phyloP scores from a whole-genome alignment of 768 basidiomycete species.

The Nidularia sp. region DNA sequence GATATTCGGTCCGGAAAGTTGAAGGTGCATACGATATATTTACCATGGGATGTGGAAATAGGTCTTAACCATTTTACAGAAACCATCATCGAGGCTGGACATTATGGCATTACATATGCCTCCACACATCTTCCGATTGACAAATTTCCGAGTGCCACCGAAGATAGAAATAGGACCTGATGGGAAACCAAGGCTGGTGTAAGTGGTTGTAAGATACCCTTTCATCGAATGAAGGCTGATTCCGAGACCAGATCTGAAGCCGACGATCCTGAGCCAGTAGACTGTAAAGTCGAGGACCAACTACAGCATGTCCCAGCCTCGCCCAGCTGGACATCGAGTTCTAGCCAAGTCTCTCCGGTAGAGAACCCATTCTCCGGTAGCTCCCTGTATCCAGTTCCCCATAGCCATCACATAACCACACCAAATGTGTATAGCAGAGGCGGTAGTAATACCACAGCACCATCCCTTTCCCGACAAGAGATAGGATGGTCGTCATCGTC shows the following conservation, averaged over 20 bases:
- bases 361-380: conserved; percentile 28
- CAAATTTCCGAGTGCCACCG: conserved; percentile 82
- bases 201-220: conserved; percentile 19
- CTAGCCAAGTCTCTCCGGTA: conserved; percentile 26
- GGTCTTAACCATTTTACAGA: conserved; percentile 21
- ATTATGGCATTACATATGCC: conserved; percentile 73
- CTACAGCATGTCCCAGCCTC: conserved; percentile 36
- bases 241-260: conserved; percentile 27
- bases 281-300: conserved; percentile 46
- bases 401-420: conserved; percentile 13
- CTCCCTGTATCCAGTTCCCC: conserved; percentile 23
- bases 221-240: conserved; percentile 9
- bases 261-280: conserved; percentile 40
- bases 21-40: conserved; percentile 26
- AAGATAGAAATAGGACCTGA: conserved; percentile 73
- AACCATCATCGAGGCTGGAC: conserved; percentile 66
- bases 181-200: conserved; percentile 64
- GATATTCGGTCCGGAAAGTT: conserved; percentile 71
- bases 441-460: conserved; percentile 18
- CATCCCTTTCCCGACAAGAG: conserved; percentile 20
- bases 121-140: conserved; percentile 71
- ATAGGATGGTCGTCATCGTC: conserved; percentile 16
- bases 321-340: conserved; percentile 30
- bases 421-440: conserved; percentile 21
- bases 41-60: conserved; percentile 1